Conservation (phyloP, 2,329 filamentous ascomycete genomes). For the Emericellopsis cladophorae region DNA sequence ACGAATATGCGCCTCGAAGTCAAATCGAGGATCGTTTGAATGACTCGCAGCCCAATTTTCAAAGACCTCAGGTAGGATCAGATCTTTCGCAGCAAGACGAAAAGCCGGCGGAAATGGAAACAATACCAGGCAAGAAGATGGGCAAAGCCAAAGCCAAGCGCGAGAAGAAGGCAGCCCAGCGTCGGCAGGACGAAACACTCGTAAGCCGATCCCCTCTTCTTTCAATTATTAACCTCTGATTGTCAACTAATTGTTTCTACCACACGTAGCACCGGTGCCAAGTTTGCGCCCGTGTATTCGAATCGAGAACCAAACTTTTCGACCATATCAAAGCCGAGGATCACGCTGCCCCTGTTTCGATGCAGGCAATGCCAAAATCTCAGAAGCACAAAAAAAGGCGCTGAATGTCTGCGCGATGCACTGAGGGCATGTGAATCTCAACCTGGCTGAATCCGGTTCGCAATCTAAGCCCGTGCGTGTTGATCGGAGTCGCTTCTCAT, state of each 20-base stretch:
- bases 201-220: conserved; percentile 12
- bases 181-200: conserved; percentile 17
- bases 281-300: conserved; percentile 30
- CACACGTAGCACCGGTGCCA: conserved; percentile 24
- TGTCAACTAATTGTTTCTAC: not conserved
- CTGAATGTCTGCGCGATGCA: too few relatives aligned
- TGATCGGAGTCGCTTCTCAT: too few relatives aligned
- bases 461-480: too few relatives aligned
- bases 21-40: conserved; percentile 27
- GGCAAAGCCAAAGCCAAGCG: conserved; percentile 39
- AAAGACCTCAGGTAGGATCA: too few relatives aligned
- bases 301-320: conserved; percentile 61
- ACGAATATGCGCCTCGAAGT: conserved; percentile 34
- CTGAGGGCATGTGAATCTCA: too few relatives aligned
- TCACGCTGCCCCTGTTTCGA: conserved; percentile 44
- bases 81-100: conserved; percentile 6
- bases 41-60: not conserved
- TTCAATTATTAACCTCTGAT: not conserved
- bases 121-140: conserved; percentile 22
- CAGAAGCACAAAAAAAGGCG: not conserved
- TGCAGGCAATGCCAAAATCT: too few relatives aligned
- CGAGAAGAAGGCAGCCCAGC: conserved; percentile 30
- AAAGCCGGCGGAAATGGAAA: conserved; percentile 12
- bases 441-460: too few relatives aligned
- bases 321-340: conserved; percentile 53